Conservation (phyloP, 352 stramenopile genomes). For the Hyphochytrium catenoides region DNA sequence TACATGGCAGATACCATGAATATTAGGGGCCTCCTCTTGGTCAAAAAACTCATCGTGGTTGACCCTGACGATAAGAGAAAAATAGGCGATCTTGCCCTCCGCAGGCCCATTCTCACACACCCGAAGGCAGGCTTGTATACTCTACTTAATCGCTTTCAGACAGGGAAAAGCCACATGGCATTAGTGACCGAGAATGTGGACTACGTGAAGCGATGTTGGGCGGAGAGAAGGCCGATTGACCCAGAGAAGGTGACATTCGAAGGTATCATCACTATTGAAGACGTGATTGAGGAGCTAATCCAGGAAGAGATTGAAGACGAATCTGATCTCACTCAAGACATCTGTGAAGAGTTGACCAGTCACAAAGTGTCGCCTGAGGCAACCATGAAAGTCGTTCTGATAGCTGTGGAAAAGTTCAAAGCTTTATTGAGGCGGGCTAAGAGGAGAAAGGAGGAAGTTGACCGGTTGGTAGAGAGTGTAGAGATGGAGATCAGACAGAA, state of each 20-base stretch:
- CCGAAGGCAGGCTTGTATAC: conserved; percentile 21
- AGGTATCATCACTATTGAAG: conserved; percentile 70
- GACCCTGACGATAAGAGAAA: conserved; percentile 12
- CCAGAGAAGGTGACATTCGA: conserved; percentile 24
- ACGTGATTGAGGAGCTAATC: conserved; percentile 67
- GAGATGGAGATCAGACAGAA: too few species aligned
- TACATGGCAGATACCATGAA: conserved; percentile 16
- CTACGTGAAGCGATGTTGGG: conserved; percentile 11
- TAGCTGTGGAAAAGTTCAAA: conserved; percentile 5
- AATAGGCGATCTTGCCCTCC: conserved; percentile 12
- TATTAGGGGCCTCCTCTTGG: conserved; percentile 20
- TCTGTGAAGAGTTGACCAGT: too few species aligned
- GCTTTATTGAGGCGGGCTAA: not conserved
- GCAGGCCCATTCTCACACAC: conserved; percentile 18
- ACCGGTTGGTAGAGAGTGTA: too few species aligned
- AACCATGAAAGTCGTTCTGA: conserved; percentile 3
- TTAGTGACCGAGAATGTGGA: conserved; percentile 10
- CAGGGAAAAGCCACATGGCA: conserved; percentile 15
- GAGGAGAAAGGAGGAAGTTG: not conserved
- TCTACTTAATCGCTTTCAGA: conserved; percentile 31
- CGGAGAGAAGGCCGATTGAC: too few species aligned
- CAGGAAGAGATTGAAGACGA: conserved; percentile 75
- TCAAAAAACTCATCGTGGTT: conserved; percentile 26
- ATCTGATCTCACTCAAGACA: conserved; percentile 25
- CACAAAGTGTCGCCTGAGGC: too few species aligned